Evolutionary conservation across 2,329 filamentous ascomycete genomes (phyloP), one percentile per base, ranked within the genome.

Genomic region (Dothideomycetes sp.): DNA sequence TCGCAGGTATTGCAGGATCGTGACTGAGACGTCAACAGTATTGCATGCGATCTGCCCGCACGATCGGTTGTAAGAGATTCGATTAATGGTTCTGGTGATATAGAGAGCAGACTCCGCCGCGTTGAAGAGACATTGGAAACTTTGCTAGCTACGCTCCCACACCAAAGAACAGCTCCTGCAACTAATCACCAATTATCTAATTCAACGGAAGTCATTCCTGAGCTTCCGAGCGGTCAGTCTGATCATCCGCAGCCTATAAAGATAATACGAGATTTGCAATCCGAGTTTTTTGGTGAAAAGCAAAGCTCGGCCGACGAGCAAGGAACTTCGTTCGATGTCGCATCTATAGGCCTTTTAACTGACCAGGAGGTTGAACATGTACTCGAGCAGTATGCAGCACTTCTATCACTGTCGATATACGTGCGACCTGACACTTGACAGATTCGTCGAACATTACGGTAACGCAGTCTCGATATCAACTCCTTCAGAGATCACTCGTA

Each of bases 161-260:
- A 27, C 11, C 34, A 31, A 9, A 4, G 19, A 3, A n/a, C 15
- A 5, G n/a, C 31, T 4, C 9, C 8, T 9, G 4, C 15, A 5
- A n/a, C n/a, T 17, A 7, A 14, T 14, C 16, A 5, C 7, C 31
- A n/a, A 33, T 8, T 33, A 8, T 33, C 31, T 5, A 8, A 8
- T 5, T 5, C 31, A 33, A 33, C 31, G 31, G n/a, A 27, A 4
- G 32, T 4, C 18, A 17, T 14, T 11, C 4, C 4, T 8, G 16
- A 24, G 22, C 10, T 5, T 14, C 19, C 29, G 3, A 15, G 15
- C 9, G 19, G 12, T 8, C 19, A 19, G 9, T 24, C n/a, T 16
- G 34, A 41, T 8, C 37, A 41, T 17, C 39, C 39, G 4, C 35
- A 37, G 34, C 39, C 39, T 4, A 34, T 41, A 3, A 34, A 41